phyloP scores from a whole-genome alignment of 805 yeast genomes.

The Candida caryicola region DNA sequence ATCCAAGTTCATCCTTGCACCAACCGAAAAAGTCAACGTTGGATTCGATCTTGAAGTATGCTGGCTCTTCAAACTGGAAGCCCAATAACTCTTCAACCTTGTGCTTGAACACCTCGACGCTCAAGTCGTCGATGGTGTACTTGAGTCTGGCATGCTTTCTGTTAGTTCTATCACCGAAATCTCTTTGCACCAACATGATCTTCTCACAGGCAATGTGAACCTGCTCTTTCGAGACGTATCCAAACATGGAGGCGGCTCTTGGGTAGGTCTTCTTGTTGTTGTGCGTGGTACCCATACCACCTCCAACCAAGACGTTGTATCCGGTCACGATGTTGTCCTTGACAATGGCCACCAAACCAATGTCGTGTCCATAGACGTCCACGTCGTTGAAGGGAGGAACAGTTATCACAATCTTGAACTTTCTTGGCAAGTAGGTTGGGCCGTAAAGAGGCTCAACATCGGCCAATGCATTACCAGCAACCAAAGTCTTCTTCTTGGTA shows the following conservation, averaged over 20 bases:
- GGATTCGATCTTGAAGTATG: slow-evolving; percentile 73
- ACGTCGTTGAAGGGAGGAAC: slow-evolving; percentile 97
- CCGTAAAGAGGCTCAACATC: slow-evolving; percentile 88
- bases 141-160: slow-evolving; percentile 97
- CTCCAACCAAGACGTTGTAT: slow-evolving; percentile 88
- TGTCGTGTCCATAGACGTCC: slow-evolving; percentile 93
- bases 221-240: slow-evolving; percentile 67
- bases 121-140: slow-evolving; percentile 92
- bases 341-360: slow-evolving; percentile 87
- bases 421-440: slow-evolving; percentile 85
- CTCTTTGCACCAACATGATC: slow-evolving; percentile 91
- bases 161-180: slow-evolving; percentile 89
- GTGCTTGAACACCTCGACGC: slow-evolving; percentile 75
- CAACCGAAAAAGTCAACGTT: slow-evolving; percentile 93
- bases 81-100: slow-evolving; percentile 87
- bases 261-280: slow-evolving; percentile 96
- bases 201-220: slow-evolving; percentile 81
- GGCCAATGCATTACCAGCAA: slow-evolving; percentile 81
- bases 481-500: slow-evolving; percentile 73
- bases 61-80: slow-evolving; percentile 64
- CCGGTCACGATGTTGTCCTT: slow-evolving; percentile 66
- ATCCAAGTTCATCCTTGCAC: slow-evolving; percentile 80
- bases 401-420: slow-evolving; percentile 90
- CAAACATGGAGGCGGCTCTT: slow-evolving; percentile 85
- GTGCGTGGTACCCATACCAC: slow-evolving; percentile 99